Base-by-base conservation (phyloP, 345 rosid genomes). In the Tarenaya hassleriana region DNA sequence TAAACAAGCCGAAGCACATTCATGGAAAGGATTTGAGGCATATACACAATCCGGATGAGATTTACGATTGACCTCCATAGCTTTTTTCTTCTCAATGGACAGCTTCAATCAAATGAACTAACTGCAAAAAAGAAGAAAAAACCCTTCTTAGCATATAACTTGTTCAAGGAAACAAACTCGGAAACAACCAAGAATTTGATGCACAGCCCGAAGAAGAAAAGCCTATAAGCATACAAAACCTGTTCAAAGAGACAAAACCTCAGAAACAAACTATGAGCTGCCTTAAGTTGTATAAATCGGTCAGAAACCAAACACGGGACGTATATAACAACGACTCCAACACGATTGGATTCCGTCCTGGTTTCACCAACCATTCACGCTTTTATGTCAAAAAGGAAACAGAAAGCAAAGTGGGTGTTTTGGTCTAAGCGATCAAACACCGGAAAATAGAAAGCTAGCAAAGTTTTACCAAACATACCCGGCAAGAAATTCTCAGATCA, bases 1-100 rank as follows among this genome's bases (percentile, higher is more conserved):
- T 48, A 66, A 54, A 66, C 71, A 66, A 47, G 66, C 66, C 17
- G 66, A 41, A 47, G 71, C 66, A 60, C 71, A 66, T 54, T 66
- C 71, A 41, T 66, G 71, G 15, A 59, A 66, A 47, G 71, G 71
- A 53, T 66, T 66, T 5, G 39, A 61, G 7, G 56, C 16, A 35
- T 66, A 66, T n/a, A 48, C 52, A 4, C 71, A 66, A 60, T 66
- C 71, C 41, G 71, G 66, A 60, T 66, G 71, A 34, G 57, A 46
- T 10, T 41, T 49, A 34, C 50, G 12, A 48, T 47, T 60, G 47
- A 47, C 16, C 1, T 66, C 57, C 71, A 66, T 66, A 18, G 27
- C 38, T 27, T 49, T 43, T n/a, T n/a, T n/a, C n/a, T n/a, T n/a
- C n/a, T 43, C n/a, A 56, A 37, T 10, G 47, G 15, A 43, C 43